Evolutionary conservation across 768 basidiomycete species (phyloP).

Genomic region (Lactifluus pinguis): DNA sequence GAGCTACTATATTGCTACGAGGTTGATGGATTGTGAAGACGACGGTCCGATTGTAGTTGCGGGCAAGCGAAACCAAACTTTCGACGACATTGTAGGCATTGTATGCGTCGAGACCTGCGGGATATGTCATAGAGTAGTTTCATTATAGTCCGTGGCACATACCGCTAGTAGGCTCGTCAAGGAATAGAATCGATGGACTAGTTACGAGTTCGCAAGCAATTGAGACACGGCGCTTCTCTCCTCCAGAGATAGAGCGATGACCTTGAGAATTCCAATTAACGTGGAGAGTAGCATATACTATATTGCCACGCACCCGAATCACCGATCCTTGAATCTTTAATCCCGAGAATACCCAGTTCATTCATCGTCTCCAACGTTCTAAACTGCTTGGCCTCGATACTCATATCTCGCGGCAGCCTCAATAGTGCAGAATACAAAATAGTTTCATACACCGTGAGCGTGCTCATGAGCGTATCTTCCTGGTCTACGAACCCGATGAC

Average conservation of each 20-base stretch:
- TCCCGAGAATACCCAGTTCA: slow-evolving; percentile 86
- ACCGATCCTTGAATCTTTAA: slow-evolving; percentile 86
- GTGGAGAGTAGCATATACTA: neutral
- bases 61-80: slow-evolving; percentile 73
- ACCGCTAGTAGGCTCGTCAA: slow-evolving; percentile 98
- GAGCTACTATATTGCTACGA: slow-evolving; percentile 90
- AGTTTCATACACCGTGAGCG: slow-evolving; percentile 96
- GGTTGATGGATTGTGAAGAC: slow-evolving; percentile 99
- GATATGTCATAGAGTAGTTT: neutral
- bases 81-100: slow-evolving; percentile 95
- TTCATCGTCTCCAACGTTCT: slow-evolving; percentile 93
- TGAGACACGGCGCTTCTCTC: slow-evolving; percentile 93
- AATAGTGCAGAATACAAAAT: slow-evolving; percentile 89
- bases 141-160: slow-evolving; percentile 22
- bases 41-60: slow-evolving; percentile 87
- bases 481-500: slow-evolving; percentile 96
- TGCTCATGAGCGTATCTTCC: slow-evolving; percentile 95
- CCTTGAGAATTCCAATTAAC: slow-evolving; percentile 35
- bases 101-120: slow-evolving; percentile 79
- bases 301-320: slow-evolving; percentile 53
- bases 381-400: slow-evolving; percentile 87
- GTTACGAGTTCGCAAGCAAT: slow-evolving; percentile 99
- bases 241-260: slow-evolving; percentile 87
- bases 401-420: slow-evolving; percentile 90
- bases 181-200: slow-evolving; percentile 88